Evolutionary conservation across 2,329 filamentous ascomycete species (phyloP).

Genomic region (Penicillium aurantiogriseum): DNA sequence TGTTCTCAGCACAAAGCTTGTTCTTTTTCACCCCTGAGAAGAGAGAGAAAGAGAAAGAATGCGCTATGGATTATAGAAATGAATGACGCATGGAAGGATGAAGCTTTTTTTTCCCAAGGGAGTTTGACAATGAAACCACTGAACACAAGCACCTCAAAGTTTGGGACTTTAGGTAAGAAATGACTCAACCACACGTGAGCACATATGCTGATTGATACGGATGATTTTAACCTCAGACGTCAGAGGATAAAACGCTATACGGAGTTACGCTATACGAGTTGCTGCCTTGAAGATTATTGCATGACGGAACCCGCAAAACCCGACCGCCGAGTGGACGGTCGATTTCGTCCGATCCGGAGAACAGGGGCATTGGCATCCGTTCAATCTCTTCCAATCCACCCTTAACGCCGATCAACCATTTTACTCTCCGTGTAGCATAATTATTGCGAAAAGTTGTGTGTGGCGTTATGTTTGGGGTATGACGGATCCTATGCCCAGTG

Average conservation of each 20-base stretch:
- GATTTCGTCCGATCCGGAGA: constrained; percentile 10
- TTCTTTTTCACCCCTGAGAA: constrained; percentile 9
- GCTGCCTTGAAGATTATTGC: constrained; percentile 10
- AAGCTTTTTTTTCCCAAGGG: not conserved
- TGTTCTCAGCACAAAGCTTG: constrained; percentile 3
- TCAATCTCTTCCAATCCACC: not conserved
- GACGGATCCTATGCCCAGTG: not conserved
- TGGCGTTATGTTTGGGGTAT: not conserved
- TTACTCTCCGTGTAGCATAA: not conserved
- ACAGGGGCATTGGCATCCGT: not conserved
- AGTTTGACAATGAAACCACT: not conserved
- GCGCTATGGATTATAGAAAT: constrained; percentile 1
- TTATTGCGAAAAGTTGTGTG: not conserved
- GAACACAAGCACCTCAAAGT: not conserved
- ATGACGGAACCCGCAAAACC: constrained; percentile 21
- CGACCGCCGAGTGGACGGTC: constrained; percentile 19
- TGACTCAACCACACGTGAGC: constrained; percentile 8
- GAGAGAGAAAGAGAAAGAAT: constrained; percentile 1
- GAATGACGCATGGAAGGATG: constrained; percentile 16
- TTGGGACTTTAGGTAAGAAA: constrained; percentile 3
- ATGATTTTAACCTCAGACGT: not conserved
- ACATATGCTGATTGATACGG: not conserved
- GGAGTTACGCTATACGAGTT: not conserved
- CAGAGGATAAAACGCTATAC: not conserved
- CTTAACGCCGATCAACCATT: not conserved